Base-by-base conservation (phyloP, 352 stramenopile species). In the Phytophthora sp. region DNA sequence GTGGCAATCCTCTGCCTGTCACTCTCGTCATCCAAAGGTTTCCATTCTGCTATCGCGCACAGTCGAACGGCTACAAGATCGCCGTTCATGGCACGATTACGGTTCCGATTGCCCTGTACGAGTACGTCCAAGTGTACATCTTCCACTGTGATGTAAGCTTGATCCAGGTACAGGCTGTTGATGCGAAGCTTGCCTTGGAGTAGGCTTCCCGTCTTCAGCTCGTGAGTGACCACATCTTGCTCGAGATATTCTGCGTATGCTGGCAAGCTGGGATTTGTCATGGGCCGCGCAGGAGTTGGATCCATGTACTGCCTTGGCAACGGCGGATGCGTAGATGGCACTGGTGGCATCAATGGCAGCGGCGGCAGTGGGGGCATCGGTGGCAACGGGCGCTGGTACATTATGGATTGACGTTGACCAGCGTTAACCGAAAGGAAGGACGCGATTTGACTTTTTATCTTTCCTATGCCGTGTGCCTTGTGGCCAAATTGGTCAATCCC, bases 71-170 rank as follows among this genome's bases (percentile, higher is more conserved):
- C 81, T 10, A 94, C 82, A 4, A 89, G 45, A 34, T 92, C 82
- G 8, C 82, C 75, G 41, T 92, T 69, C 38, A 94, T 64, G 1
- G 76, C 82, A 10, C 84, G 77, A 35, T 92, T 93, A 2, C 84
- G 74, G 17, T 83, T 66, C 11, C 57, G 49, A 18, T 75, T 61
- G 9, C 79, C 81, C 38, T 91, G 67, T 17, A 94, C 66, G 23
- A 89, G 49, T 2, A 92, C 54, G 30, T 93, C 84, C 27, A 82
- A 63, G 13, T 71, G 48, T 10, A 94, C 69, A 0, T 82, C 84
- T 1, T 85, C 71, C 10, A 94, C 66, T 2, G 82, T 79, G 21
- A 92, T 56, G 51, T 88, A 94, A 12, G 72, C 82, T 20, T 89
- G 69, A 38, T 73, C 60, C 5, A 66, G 71, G 20, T 86, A 87